phyloP scores from a whole-genome alignment of 306 rosid species.

The Malus asiatica region DNA sequence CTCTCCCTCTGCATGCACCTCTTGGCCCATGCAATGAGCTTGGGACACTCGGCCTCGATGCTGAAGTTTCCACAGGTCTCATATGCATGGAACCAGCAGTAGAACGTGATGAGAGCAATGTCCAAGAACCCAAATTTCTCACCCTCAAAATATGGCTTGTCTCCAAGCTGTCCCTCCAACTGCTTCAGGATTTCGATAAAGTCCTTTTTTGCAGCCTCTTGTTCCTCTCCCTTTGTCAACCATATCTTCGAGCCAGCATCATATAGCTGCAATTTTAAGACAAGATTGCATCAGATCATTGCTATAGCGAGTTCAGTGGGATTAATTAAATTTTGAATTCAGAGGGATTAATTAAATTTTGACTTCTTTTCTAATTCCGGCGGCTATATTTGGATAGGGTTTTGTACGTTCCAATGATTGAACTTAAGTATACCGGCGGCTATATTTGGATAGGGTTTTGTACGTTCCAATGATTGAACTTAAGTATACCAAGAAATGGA shows the following conservation, averaged over 20 bases:
- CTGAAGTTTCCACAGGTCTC: conserved; percentile 14
- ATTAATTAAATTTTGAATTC: too few species aligned
- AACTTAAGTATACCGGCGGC: too few species aligned
- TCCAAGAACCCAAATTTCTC: conserved; percentile 24
- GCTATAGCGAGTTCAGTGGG: too few species aligned
- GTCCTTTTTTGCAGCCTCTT: conserved; percentile 14
- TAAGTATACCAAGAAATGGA: too few species aligned
- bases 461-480: too few species aligned
- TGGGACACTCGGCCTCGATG: conserved; percentile 14
- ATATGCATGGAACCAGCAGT: conserved; percentile 1
- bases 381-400: too few species aligned
- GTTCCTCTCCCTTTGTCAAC: conserved; percentile 15
- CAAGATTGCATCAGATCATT: too few species aligned
- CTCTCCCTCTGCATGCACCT: conserved; percentile 12
- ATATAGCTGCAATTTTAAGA: conserved; percentile 9
- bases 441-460: too few species aligned
- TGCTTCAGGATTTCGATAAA: conserved; percentile 2
- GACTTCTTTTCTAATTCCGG: too few species aligned
- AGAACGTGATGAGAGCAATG: conserved; percentile 20
- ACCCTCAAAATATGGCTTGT: conserved; percentile 17
- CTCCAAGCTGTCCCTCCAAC: conserved; percentile 31
- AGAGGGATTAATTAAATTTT: too few species aligned
- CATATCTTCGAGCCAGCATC: conserved; percentile 17
- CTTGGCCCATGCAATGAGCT: conserved; percentile 16
- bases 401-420: too few species aligned